Base-by-base conservation (phyloP, 2,329 filamentous ascomycete species). In the Hirsutella minnesotensis region DNA sequence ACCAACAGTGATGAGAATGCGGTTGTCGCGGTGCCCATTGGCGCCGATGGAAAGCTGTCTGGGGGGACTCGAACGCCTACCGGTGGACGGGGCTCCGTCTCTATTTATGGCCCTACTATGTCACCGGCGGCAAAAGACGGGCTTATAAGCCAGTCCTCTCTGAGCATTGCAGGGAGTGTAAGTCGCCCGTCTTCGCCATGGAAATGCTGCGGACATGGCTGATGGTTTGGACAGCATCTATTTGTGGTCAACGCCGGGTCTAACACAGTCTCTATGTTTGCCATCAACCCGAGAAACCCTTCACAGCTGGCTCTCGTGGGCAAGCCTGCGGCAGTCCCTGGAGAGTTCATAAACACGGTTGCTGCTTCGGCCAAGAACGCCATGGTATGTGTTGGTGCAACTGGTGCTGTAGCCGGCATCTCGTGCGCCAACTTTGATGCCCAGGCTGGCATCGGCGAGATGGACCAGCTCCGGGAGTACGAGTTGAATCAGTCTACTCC, bases 401-500 rank as follows among this genome's bases (percentile, higher is more conserved):
- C 66, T 0, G 71, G 71, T 1, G 59, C 61, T 8, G 56, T 52
- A 15, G 63, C 68, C 0, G 70, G 70, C 5, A 51, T 75, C 22
- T 59, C 70, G 0, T 75, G 70, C 52, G 60, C 60, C 10, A 43
- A 48, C 1, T 70, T 70, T 47, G 59, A 58, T 0, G 37, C 33
- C 12, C 12, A 45, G 1, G 24, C 47, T 0, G 71, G 70, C 0
- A 52, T 75, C 1, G 53, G 48, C 0, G 47, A 58, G 5, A 65
- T 73, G 55, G 72, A 76, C 43, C 56, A 43, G 1, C 62, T 72
- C 0, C 64, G 69, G 0, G 43, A 60, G 0, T 69, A 79, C 45
- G 62, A 69, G 12, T 51, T 81, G 1, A 56, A 60, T 1, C 78
- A 81, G 52, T 68, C 66, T 0, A 79, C 72, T 0, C 78, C 79